A percentile compares a stretch with the other conserved stretches of the same genome.
Conservation (phyloP, 2,329 filamentous ascomycete species). For the Neonectria punicea region DNA sequence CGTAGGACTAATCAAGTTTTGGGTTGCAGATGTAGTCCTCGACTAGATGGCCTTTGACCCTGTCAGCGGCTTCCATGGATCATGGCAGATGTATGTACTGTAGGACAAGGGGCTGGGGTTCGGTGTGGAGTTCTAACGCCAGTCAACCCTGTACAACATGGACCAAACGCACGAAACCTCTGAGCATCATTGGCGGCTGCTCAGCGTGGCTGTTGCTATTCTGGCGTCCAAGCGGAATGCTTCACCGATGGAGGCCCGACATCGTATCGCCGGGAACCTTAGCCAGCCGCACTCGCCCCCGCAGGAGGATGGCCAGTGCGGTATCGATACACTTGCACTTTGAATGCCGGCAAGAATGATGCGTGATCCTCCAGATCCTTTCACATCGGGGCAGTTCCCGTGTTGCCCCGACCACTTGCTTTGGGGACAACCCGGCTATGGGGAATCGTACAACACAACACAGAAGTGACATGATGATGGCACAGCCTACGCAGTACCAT, state of each 20-base stretch:
- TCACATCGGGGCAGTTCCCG: not conserved
- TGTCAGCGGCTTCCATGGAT: conserved; percentile 23
- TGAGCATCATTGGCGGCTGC: conserved; percentile 11
- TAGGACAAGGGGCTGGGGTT: conserved; percentile 13
- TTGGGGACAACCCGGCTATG: not conserved
- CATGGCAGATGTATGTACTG: conserved; percentile 6
- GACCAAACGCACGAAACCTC: conserved; percentile 8
- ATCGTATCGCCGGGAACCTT: conserved; percentile 13
- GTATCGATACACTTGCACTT: not conserved
- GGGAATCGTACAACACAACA: not conserved
- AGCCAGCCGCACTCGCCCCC: conserved; percentile 5
- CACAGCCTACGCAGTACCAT: not conserved
- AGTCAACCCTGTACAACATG: conserved; percentile 21
- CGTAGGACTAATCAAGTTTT: conserved; percentile 31
- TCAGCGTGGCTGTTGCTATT: conserved; percentile 24
- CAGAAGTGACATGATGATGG: not conserved
- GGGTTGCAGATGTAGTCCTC: conserved; percentile 16
- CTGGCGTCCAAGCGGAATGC: conserved; percentile 19
- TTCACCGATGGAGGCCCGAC: conserved; percentile 13
- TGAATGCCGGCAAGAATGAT: not conserved
- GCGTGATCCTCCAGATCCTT: not conserved
- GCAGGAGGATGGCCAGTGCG: not conserved
- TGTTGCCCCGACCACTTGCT: not conserved
- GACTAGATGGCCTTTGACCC: conserved; percentile 2
- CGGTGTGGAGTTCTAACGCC: conserved; percentile 19